Percentiles rank a stretch among this genome's conserved stretches.
phyloP scores from a whole-genome alignment of 306 rosid species.

The apple (Malus domestica) region DNA sequence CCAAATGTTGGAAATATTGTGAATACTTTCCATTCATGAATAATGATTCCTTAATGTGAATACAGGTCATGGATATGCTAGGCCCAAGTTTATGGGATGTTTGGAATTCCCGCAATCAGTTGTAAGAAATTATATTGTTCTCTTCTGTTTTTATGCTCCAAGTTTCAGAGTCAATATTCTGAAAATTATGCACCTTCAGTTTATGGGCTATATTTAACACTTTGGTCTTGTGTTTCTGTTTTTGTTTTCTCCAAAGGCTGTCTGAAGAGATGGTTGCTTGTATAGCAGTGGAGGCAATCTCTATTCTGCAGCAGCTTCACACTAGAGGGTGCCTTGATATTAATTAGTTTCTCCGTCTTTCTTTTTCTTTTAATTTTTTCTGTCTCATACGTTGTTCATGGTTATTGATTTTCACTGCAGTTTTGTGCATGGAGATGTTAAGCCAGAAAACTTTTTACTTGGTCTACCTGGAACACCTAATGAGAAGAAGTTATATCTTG shows the following conservation, averaged over 20 bases:
- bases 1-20: background rate
- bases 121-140: constrained; percentile 17
- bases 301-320: constrained; percentile 32
- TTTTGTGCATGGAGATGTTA: constrained; percentile 38
- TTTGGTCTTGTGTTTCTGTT: background rate
- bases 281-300: constrained; percentile 37
- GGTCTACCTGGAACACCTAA: constrained; percentile 25
- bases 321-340: constrained; percentile 19
- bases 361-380: background rate
- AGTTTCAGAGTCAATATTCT: background rate
- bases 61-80: constrained; percentile 33
- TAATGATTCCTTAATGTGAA: background rate
- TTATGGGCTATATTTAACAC: background rate
- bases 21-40: background rate
- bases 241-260: constrained; percentile 15
- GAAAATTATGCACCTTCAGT: background rate
- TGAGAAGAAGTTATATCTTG: constrained; percentile 33
- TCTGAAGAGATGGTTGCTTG: constrained; percentile 36
- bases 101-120: constrained; percentile 34
- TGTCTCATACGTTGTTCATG: background rate
- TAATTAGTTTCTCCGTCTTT: background rate
- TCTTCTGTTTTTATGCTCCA: background rate
- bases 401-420: constrained; percentile 9
- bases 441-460: constrained; percentile 34
- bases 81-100: constrained; percentile 40